Conservation (phyloP, 495 filamentous ascomycete species). For the Penicillium coffeae region DNA sequence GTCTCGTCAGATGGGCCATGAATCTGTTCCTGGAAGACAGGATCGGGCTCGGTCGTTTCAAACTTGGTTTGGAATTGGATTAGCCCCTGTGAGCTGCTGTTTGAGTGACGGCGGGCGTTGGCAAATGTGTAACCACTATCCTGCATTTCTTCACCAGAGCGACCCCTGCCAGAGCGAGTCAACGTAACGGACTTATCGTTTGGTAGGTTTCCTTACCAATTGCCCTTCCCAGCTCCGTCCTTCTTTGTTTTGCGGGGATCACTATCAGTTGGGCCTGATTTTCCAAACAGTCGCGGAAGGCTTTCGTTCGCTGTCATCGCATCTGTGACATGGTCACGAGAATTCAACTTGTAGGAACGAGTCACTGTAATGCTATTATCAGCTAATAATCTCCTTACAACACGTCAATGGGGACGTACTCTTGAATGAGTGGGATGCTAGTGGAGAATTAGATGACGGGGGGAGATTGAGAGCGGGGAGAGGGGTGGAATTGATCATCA, state of each 20-base stretch:
- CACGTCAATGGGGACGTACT: conserved; percentile 2
- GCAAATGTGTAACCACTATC: conserved; percentile 74
- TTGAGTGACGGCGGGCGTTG: conserved; percentile 88
- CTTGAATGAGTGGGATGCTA: not conserved
- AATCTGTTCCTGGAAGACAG: conserved; percentile 81
- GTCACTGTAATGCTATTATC: conserved; percentile 60
- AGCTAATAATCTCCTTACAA: not conserved
- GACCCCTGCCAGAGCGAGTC: conserved; percentile 63
- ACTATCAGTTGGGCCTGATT: conserved; percentile 72
- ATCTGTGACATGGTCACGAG: conserved; percentile 74
- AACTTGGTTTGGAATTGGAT: conserved; percentile 84
- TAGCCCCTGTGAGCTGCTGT: conserved; percentile 70
- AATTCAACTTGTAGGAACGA: conserved; percentile 87
- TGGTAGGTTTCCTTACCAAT: conserved; percentile 63
- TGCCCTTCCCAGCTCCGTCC: conserved; percentile 86
- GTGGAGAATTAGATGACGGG: not conserved
- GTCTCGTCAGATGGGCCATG: conserved; percentile 53
- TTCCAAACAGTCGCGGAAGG: conserved; percentile 88
- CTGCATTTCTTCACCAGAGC: conserved; percentile 74
- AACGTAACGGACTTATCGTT: not conserved
- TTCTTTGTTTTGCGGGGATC: conserved; percentile 96
- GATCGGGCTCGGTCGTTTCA: conserved; percentile 76
- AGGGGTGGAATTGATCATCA: not conserved
- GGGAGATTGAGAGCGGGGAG: not conserved
- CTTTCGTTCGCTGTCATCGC: conserved; percentile 66